A percentile compares a stretch with the other conserved stretches of the same genome.
These are phyloP conservation scores for Psilocybe tampanensis DNA, from an alignment of 768 basidiomycete species.

Conservation along the genomic window DNA sequence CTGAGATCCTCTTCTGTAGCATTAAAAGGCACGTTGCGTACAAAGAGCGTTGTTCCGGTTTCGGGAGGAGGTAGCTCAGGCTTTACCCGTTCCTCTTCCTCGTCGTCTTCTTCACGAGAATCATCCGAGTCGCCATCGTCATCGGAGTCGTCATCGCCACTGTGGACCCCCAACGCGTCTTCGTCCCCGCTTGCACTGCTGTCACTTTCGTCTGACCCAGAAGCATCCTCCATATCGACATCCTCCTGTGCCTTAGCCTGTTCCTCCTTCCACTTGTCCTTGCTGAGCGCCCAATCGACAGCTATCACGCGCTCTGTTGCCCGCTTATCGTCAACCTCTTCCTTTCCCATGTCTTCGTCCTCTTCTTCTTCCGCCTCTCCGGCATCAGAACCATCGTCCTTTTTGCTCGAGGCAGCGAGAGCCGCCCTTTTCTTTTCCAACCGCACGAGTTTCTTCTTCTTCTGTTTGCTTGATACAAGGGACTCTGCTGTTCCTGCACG, in stretches of 20 bases:
- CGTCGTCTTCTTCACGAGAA: constrained; percentile 32
- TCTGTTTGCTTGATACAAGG: constrained; percentile 64
- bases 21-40: constrained; percentile 91
- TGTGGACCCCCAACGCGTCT: constrained; percentile 47
- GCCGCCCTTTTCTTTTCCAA: constrained; percentile 51
- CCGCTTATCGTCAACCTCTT: constrained; percentile 34
- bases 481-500: constrained; percentile 62
- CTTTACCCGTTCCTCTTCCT: constrained; percentile 50
- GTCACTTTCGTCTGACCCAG: constrained; percentile 28
- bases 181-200: constrained; percentile 40
- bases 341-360: constrained; percentile 34
- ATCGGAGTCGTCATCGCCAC: constrained; percentile 40
- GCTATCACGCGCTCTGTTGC: constrained; percentile 70
- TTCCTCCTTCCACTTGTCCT: constrained; percentile 88
- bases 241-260: constrained; percentile 55
- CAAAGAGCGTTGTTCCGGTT: constrained; percentile 88
- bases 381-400: constrained; percentile 22
- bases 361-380: constrained; percentile 32
- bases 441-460: constrained; percentile 62
- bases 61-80: constrained; percentile 82
- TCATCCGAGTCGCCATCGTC: constrained; percentile 36
- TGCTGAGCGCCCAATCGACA: constrained; percentile 96
- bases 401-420: constrained; percentile 25
- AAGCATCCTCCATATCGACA: constrained; percentile 37
- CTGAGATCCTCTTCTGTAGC: constrained; percentile 94